Conservation (phyloP, 164 flowering plant genomes). For the Brasenia schreberi region DNA sequence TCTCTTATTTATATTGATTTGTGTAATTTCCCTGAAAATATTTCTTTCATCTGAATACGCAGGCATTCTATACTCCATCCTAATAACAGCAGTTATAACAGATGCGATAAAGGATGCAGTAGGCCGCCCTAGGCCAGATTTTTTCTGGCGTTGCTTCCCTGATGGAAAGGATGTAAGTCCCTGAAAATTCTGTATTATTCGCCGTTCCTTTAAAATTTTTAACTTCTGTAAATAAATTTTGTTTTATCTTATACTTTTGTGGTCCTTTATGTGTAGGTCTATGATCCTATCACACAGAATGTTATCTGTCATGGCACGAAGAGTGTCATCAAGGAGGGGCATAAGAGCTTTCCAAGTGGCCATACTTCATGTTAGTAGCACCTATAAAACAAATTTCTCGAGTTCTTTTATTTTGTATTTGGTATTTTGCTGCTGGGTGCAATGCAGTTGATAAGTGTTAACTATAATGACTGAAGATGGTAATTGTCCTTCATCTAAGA, state of each 20-base stretch:
- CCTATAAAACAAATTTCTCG: too few relatives aligned
- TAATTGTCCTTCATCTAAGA: too few relatives aligned
- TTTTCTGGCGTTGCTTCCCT: slow-evolving; percentile 85
- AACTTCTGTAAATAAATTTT: background rate
- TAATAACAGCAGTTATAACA: slow-evolving; percentile 45
- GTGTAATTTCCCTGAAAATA: too few relatives aligned
- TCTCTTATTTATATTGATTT: too few relatives aligned
- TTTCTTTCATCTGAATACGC: slow-evolving; percentile 5
- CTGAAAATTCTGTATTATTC: background rate
- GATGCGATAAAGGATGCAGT: slow-evolving; percentile 60
- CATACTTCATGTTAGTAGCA: slow-evolving; percentile 72
- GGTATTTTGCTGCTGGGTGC: too few relatives aligned
- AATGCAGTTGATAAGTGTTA: too few relatives aligned
- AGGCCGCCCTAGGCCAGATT: slow-evolving; percentile 77
- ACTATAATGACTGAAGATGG: too few relatives aligned
- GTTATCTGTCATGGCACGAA: slow-evolving; percentile 57
- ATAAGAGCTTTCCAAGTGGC: slow-evolving; percentile 94
- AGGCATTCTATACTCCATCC: slow-evolving; percentile 52
- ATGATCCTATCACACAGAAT: slow-evolving; percentile 31
- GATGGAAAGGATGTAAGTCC: slow-evolving; percentile 58
- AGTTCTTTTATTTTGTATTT: background rate
- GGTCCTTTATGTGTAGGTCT: slow-evolving; percentile 19
- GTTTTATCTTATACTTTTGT: background rate
- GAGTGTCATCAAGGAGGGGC: slow-evolving; percentile 73
- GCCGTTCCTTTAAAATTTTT: background rate